Evolutionary conservation across 306 rosid genomes (phyloP).

Genomic region (Fagus sylvatica): DNA sequence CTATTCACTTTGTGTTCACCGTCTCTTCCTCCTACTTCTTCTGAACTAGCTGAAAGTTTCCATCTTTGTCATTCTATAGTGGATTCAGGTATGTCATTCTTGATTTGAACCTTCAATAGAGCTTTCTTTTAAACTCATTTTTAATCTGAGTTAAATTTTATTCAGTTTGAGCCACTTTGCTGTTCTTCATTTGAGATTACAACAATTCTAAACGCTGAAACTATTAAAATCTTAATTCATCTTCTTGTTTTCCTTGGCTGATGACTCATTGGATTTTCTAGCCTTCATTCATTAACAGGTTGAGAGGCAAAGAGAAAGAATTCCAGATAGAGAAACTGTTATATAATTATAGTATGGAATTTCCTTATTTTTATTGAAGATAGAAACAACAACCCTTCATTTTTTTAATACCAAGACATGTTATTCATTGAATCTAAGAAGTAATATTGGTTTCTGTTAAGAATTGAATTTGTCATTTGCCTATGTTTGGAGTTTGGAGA

Average conservation of each 20-base stretch:
- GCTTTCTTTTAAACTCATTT: not conserved
- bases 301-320: not conserved
- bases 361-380: not conserved
- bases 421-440: not conserved
- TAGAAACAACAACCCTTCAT: not conserved
- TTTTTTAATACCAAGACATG: not conserved
- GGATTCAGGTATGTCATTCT: slow-evolving; percentile 38
- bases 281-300: not conserved
- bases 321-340: not conserved
- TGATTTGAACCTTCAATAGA: not conserved
- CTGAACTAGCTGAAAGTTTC: not conserved
- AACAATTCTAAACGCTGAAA: not conserved
- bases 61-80: not conserved
- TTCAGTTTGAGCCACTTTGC: not conserved
- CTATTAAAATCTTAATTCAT: not conserved
- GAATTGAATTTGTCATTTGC: not conserved
- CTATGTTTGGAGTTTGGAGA: not conserved
- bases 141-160: too few species aligned
- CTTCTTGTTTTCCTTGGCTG: not conserved
- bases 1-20: slow-evolving; percentile 27
- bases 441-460: not conserved
- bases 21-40: slow-evolving; percentile 12
- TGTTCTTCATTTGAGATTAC: not conserved
- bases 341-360: not conserved
- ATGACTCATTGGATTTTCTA: not conserved